Percentiles rank a stretch among this genome's conserved stretches.
phyloP scores from a whole-genome alignment of 1,284 basidiomycete genomes.

The Tilletia caries region DNA sequence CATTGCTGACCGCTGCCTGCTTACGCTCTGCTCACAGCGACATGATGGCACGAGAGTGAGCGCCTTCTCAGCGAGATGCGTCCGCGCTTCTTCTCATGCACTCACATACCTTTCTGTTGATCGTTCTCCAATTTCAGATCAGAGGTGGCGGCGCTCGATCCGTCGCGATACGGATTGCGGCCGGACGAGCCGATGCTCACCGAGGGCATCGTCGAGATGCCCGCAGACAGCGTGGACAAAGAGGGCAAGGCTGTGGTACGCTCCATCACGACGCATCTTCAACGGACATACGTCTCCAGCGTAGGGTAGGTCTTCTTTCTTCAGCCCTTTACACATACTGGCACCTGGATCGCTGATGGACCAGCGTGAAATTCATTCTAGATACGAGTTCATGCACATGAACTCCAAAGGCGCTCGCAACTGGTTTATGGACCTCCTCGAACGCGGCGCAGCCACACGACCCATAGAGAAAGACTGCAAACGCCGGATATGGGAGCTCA shows the following conservation, averaged over 20 bases:
- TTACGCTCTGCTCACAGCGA: neutral
- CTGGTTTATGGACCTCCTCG: conserved; percentile 16
- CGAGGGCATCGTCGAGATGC: conserved; percentile 35
- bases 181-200: conserved; percentile 67
- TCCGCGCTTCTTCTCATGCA: neutral
- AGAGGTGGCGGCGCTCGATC: conserved; percentile 70
- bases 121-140: conserved; percentile 1
- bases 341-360: conserved; percentile 68
- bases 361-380: conserved; percentile 68
- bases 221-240: conserved; percentile 43
- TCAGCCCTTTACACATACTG: conserved; percentile 23
- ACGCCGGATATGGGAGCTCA: conserved; percentile 60
- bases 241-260: conserved; percentile 48
- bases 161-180: conserved; percentile 74
- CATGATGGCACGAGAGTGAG: conserved; percentile 6
- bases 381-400: conserved; percentile 74
- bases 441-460: conserved; percentile 9
- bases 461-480: conserved; percentile 13
- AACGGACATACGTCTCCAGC: conserved; percentile 8
- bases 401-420: conserved; percentile 14
- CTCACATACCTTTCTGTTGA: neutral
- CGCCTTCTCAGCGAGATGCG: too few relatives aligned
- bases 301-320: conserved; percentile 17
- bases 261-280: conserved; percentile 49
- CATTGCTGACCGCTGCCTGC: neutral